These are phyloP conservation scores for Geosmithia putterillii DNA, from an alignment of 2,329 filamentous ascomycete genomes.

Conservation along the genomic window DNA sequence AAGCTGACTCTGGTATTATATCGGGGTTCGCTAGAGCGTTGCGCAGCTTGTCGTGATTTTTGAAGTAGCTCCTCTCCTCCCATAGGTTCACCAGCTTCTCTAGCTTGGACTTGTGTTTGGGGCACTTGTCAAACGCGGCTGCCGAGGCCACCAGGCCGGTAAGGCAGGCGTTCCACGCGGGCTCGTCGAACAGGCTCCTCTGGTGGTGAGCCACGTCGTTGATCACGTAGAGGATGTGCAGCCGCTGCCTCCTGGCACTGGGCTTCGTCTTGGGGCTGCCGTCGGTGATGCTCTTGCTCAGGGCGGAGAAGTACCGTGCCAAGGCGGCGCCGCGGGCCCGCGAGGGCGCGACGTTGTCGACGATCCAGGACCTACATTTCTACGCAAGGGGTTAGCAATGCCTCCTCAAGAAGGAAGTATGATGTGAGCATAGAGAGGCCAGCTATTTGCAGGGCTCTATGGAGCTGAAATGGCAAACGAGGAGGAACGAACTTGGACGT, in stretches of 20 bases:
- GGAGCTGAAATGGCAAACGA: background rate
- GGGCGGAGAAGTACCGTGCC: slow-evolving; percentile 62
- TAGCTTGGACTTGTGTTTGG: slow-evolving; percentile 56
- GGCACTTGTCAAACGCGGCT: slow-evolving; percentile 43
- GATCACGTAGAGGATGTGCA: slow-evolving; percentile 67
- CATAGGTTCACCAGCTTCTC: slow-evolving; percentile 55
- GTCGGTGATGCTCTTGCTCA: slow-evolving; percentile 36
- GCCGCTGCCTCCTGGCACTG: slow-evolving; percentile 53
- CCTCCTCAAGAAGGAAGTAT: too few species aligned
- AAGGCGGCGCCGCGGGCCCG: slow-evolving; percentile 51
- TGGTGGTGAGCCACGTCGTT: slow-evolving; percentile 68
- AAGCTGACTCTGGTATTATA: background rate
- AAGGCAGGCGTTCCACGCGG: slow-evolving; percentile 45
- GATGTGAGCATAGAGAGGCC: background rate
- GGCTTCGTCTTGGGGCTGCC: slow-evolving; percentile 18
- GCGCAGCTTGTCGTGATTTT: slow-evolving; percentile 4
- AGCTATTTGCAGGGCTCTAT: slow-evolving; percentile 4
- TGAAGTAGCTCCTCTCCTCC: slow-evolving; percentile 54
- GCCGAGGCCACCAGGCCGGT: slow-evolving; percentile 49
- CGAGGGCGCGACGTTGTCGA: slow-evolving; percentile 59
- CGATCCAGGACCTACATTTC: slow-evolving; percentile 82
- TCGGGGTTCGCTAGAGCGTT: background rate
- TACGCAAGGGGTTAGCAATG: slow-evolving; percentile 24
- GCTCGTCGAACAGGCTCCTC: slow-evolving; percentile 40
- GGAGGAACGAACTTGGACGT: slow-evolving; percentile 60